phyloP scores from a whole-genome alignment of 345 rosid genomes.

The Raphanus sativus region DNA sequence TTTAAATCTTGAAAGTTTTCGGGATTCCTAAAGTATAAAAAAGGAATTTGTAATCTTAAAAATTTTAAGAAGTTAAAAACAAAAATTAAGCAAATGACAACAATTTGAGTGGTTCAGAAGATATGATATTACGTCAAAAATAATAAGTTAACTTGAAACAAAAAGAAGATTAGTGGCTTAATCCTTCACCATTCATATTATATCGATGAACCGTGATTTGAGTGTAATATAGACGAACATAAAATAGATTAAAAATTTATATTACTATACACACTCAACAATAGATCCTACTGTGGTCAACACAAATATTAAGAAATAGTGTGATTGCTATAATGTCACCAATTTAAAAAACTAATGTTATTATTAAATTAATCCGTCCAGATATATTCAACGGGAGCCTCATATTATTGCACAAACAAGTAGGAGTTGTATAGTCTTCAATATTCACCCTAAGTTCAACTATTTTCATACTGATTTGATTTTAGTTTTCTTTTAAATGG shows the following conservation, averaged over 20 bases:
- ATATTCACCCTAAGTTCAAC: background rate
- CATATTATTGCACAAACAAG: slow-evolving; percentile 15
- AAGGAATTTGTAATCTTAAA: too few species aligned
- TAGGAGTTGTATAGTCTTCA: slow-evolving; percentile 11
- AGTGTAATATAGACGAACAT: background rate
- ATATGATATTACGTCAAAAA: background rate
- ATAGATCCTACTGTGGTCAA: background rate
- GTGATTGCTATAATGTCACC: background rate
- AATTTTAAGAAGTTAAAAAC: too few species aligned
- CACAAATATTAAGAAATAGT: background rate
- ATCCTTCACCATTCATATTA: background rate
- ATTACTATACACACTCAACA: background rate
- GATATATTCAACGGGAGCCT: slow-evolving; percentile 11
- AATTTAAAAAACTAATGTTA: background rate
- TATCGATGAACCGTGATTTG: background rate
- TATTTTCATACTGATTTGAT: slow-evolving; percentile 1
- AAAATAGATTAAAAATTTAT: background rate
- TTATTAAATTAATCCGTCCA: background rate
- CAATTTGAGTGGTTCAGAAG: background rate
- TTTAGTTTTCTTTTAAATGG: background rate
- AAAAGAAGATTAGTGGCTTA: background rate
- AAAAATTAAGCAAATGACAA: too few species aligned
- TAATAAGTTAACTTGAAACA: background rate
- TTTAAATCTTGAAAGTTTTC: too few species aligned
- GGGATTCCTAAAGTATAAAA: too few species aligned